Conservation (phyloP, 2,329 filamentous ascomycete genomes). For the Ciborinia camelliae region DNA sequence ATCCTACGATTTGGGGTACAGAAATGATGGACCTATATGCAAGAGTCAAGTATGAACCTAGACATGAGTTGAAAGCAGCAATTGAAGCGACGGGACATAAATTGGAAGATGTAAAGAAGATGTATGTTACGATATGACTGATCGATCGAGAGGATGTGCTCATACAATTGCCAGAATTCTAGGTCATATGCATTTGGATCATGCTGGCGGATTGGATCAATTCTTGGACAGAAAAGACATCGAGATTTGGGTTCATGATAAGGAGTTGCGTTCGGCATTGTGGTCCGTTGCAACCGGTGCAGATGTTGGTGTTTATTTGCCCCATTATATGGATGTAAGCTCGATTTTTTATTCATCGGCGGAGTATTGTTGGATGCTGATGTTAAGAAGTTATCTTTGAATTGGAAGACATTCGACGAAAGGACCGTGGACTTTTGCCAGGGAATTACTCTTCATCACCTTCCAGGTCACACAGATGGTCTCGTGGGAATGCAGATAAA, state of each 20-base stretch:
- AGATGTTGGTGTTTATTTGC: conserved; percentile 42
- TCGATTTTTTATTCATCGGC: too few relatives aligned
- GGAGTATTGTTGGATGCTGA: neutral
- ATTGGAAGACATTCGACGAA: conserved; percentile 45
- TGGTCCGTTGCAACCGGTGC: conserved; percentile 44
- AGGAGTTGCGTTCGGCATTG: conserved; percentile 46
- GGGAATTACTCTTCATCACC: conserved; percentile 39
- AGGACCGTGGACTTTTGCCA: conserved; percentile 41
- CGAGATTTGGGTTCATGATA: conserved; percentile 47
- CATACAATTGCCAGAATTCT: conserved; percentile 36
- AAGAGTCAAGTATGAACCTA: conserved; percentile 31
- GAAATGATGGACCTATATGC: conserved; percentile 42
- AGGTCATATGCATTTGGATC: conserved; percentile 47
- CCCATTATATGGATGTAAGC: conserved; percentile 35
- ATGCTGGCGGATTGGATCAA: conserved; percentile 47
- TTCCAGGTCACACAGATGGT: conserved; percentile 34
- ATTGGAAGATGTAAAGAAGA: conserved; percentile 46
- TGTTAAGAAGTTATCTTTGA: conserved; percentile 36
- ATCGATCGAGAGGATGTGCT: neutral
- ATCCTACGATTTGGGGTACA: conserved; percentile 37
- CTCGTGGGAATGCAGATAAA: conserved; percentile 38
- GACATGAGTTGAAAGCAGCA: conserved; percentile 32
- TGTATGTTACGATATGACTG: conserved; percentile 27
- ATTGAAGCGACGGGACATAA: conserved; percentile 42
- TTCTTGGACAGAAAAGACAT: conserved; percentile 42